These are phyloP conservation scores for Fusarium chuoi DNA, from an alignment of 2,329 filamentous ascomycete genomes.

Conservation along the genomic window DNA sequence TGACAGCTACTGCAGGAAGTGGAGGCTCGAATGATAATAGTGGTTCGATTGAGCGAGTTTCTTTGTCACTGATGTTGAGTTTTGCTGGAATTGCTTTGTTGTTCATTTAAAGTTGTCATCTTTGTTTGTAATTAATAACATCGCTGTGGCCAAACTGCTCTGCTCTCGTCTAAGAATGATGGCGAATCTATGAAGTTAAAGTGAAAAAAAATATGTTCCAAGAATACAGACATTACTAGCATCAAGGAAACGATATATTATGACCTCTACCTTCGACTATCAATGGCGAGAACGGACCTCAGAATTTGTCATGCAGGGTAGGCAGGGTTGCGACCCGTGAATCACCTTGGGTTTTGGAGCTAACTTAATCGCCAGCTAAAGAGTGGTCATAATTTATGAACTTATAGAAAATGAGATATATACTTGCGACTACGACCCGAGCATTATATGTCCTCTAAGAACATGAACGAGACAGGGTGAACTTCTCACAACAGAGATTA, in stretches of 20 bases:
- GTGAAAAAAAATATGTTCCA: no score
- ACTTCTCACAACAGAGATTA: background rate
- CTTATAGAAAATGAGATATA: rapidly evolving
- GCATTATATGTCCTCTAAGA: background rate
- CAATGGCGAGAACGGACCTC: rapidly evolving
- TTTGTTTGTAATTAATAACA: no score
- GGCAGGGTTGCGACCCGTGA: background rate
- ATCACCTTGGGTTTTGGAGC: no score
- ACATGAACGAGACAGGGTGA: no score
- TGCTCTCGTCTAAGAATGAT: no score
- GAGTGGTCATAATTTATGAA: no score
- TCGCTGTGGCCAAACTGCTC: no score
- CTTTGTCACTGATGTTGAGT: background rate
- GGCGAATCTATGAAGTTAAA: no score
- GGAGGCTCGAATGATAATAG: background rate
- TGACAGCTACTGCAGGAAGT: background rate
- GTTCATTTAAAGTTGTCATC: no score
- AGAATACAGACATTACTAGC: no score
- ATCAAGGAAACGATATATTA: no score
- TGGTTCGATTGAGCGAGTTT: background rate
- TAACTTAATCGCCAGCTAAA: background rate
- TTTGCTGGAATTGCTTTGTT: background rate
- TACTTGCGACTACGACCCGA: rapidly evolving
- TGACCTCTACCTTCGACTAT: background rate
- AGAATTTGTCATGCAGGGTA: background rate